A percentile compares a stretch with the other conserved stretches of the same genome.
phyloP scores from a whole-genome alignment of 129 eudicot genomes.

The Apium graveolens region DNA sequence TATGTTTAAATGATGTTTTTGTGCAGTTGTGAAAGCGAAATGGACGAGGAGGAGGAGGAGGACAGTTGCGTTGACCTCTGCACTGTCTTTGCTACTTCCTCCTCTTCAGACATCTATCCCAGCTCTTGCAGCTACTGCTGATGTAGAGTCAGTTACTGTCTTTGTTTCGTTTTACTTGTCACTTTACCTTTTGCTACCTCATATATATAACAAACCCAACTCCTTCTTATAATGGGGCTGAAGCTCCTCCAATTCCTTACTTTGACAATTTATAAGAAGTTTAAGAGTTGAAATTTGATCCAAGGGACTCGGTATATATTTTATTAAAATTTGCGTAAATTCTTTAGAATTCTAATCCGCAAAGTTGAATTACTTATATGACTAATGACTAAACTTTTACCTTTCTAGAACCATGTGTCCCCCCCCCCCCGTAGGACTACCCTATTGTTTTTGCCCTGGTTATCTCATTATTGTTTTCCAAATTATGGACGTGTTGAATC shows the following conservation, averaged over 20 bases:
- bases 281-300: neutral
- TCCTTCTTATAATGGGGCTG: no score
- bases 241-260: no score
- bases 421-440: no score
- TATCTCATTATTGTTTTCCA: neutral
- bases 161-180: neutral
- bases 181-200: neutral
- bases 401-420: neutral
- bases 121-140: constrained; percentile 27
- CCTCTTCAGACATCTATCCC: constrained; percentile 24
- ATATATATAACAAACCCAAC: neutral
- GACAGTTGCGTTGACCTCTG: constrained; percentile 32
- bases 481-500: neutral
- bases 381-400: no score
- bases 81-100: constrained; percentile 39
- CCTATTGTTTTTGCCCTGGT: neutral
- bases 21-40: neutral
- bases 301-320: neutral
- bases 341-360: no score
- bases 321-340: neutral
- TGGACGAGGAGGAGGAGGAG: constrained; percentile 50
- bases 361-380: neutral
- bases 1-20: neutral
- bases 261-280: no score
- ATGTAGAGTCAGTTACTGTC: constrained; percentile 48